These are phyloP conservation scores for Thelonectria blattea DNA, from an alignment of 2,329 filamentous ascomycete species.

Conservation along the genomic window DNA sequence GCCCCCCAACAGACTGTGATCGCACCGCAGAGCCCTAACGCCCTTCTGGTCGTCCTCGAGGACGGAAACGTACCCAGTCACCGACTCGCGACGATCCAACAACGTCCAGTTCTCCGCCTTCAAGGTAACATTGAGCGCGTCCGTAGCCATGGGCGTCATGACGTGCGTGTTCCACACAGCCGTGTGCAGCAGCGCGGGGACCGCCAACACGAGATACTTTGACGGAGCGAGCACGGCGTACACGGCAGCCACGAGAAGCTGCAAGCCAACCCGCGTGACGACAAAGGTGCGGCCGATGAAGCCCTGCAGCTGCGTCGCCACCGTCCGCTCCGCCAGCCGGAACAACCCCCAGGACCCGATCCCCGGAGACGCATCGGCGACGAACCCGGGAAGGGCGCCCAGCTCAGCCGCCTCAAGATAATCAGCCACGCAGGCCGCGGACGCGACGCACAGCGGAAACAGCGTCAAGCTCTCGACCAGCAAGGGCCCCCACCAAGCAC, in stretches of 20 bases:
- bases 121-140: slow-evolving; percentile 70
- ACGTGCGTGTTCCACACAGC: slow-evolving; percentile 77
- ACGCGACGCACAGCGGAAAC: slow-evolving; percentile 70
- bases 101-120: slow-evolving; percentile 72
- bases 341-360: slow-evolving; percentile 71
- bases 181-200: slow-evolving; percentile 77
- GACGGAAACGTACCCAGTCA: slow-evolving; percentile 92
- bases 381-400: slow-evolving; percentile 58
- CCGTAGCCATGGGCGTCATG: slow-evolving; percentile 64
- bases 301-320: slow-evolving; percentile 48
- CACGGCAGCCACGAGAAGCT: slow-evolving; percentile 68
- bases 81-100: slow-evolving; percentile 81
- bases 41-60: slow-evolving; percentile 74
- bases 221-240: slow-evolving; percentile 75
- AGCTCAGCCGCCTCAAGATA: slow-evolving; percentile 68
- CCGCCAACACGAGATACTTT: slow-evolving; percentile 66
- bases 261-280: slow-evolving; percentile 74
- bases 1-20: slow-evolving; percentile 91
- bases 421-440: slow-evolving; percentile 67
- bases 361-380: slow-evolving; percentile 69
- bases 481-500: slow-evolving; percentile 74
- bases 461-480: slow-evolving; percentile 77
- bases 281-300: slow-evolving; percentile 67
- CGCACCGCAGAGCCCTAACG: slow-evolving; percentile 86
- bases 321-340: slow-evolving; percentile 54